Evolutionary conservation across 73 alveolate species (phyloP), one percentile per base, ranked within the genome.

Genomic region (Paramecium bursaria): DNA sequence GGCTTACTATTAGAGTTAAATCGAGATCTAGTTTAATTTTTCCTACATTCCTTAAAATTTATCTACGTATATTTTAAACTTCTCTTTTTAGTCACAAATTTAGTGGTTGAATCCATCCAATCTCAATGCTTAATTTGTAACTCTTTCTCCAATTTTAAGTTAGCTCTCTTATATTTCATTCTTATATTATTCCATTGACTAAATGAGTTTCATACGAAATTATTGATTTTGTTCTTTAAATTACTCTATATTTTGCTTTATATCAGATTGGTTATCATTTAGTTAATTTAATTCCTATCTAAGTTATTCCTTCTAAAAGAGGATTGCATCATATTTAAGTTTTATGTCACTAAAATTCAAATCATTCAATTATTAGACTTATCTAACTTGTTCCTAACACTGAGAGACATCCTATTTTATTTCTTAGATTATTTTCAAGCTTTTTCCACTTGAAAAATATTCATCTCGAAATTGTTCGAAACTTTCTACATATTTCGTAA

Each of bases 371-470:
- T 25, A 21, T 42, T 11, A 3, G 44, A 31, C 11, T 67, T 19
- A 31, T 42, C 55, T 39, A 19, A 33, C 30, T 17, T 35, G 27
- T 67, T 33, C 11, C 44, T 6, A 33, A 1, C 33, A 33, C 22
- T 67, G 42, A 9, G 22, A 19, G 25, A 67, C 44, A 21, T 31
- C 17, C 15, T 67, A 35, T 42, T 47, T 31, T 15, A 67, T 11
- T 21, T 67, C 13, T 42, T 67, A 19, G 50, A 67, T 31, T 1
- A 67, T 35, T 1, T 53, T 35, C 33, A 47, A 21, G 5, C 61
- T 57, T 42, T 67, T 67, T 1, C 82, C 82, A 67, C 35, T 67
- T 42, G 33, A 67, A 67, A 67, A 67, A 27, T 67, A 67, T 2
- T 39, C 42, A 5, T 42, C 53, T 9, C 44, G 33, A 47, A 67